Conservation (phyloP, 148 eudicot genomes). For the Mesembryanthemum crystallinum region DNA sequence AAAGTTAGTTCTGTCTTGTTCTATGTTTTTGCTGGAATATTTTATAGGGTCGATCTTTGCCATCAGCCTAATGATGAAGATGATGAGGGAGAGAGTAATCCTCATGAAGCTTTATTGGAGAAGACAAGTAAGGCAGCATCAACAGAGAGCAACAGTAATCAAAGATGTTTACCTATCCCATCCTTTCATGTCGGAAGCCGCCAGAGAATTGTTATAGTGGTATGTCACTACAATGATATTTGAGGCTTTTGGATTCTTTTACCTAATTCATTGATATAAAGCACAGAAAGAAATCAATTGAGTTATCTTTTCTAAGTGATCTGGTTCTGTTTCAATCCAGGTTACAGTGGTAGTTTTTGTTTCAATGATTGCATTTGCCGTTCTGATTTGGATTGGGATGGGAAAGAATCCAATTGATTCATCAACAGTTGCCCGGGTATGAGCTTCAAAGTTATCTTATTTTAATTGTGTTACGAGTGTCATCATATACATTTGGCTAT, state of each 20-base stretch:
- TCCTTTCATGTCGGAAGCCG: conserved; percentile 69
- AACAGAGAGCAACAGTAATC: conserved; percentile 31
- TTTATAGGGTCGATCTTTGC: conserved; percentile 87
- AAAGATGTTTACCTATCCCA: conserved; percentile 58
- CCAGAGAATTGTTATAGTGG: conserved; percentile 81
- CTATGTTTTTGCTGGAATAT: conserved; percentile 24
- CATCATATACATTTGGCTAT: neutral
- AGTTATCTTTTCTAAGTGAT: neutral
- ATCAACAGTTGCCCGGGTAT: conserved; percentile 71
- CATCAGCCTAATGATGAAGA: conserved; percentile 89
- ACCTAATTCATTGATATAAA: neutral
- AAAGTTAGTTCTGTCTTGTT: neutral
- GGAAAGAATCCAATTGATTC: conserved; percentile 78
- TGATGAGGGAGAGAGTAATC: conserved; percentile 64
- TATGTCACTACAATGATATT: conserved; percentile 26
- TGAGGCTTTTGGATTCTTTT: neutral
- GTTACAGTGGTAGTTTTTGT: conserved; percentile 54
- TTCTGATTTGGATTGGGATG: conserved; percentile 87
- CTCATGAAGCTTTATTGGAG: conserved; percentile 59
- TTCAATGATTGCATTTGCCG: conserved; percentile 58
- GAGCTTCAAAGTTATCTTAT: conserved; percentile 20
- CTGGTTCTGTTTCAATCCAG: conserved; percentile 39
- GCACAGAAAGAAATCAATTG: neutral
- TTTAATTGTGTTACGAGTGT: neutral
- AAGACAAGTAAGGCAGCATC: conserved; percentile 40